Conservation (phyloP, 225 moss, liverwort and hornwort genomes). For the Physcomitrellopsis africana region DNA sequence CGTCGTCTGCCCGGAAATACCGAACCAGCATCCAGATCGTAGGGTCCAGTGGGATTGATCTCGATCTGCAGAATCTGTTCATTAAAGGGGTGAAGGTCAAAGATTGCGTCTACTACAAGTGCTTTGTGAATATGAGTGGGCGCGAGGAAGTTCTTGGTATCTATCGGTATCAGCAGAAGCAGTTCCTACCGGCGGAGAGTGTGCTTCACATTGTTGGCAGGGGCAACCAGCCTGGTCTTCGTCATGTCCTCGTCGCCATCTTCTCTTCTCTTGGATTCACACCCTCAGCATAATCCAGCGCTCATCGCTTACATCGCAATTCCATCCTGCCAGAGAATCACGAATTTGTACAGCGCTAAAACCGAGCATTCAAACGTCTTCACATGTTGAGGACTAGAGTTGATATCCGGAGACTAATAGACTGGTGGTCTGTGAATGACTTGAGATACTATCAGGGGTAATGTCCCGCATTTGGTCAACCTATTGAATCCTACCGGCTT, state of each 20-base stretch:
- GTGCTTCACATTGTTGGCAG: conserved; percentile 27
- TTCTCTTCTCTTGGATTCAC: conserved; percentile 25
- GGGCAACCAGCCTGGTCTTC: conserved; percentile 32
- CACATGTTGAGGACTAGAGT: too few relatives aligned
- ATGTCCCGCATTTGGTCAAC: too few relatives aligned
- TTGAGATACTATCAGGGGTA: too few relatives aligned
- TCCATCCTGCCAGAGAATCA: too few relatives aligned
- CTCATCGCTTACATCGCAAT: too few relatives aligned
- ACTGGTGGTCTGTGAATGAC: too few relatives aligned
- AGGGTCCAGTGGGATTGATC: conserved; percentile 13
- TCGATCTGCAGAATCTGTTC: conserved; percentile 7
- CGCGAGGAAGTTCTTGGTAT: conserved; percentile 34
- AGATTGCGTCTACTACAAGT: conserved; percentile 27
- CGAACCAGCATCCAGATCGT: conserved; percentile 16
- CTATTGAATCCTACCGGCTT: too few relatives aligned
- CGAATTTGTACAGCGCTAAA: too few relatives aligned
- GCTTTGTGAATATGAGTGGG: conserved; percentile 11
- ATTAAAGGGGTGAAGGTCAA: conserved; percentile 10
- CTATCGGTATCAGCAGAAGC: conserved; percentile 21
- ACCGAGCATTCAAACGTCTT: too few relatives aligned
- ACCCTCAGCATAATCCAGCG: background rate
- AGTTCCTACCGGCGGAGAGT: conserved; percentile 11
- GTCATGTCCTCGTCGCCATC: conserved; percentile 23
- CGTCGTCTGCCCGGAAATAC: background rate
- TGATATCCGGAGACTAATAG: too few relatives aligned